Conservation (phyloP, 768 basidiomycete species). For the Podaxis sp. region DNA sequence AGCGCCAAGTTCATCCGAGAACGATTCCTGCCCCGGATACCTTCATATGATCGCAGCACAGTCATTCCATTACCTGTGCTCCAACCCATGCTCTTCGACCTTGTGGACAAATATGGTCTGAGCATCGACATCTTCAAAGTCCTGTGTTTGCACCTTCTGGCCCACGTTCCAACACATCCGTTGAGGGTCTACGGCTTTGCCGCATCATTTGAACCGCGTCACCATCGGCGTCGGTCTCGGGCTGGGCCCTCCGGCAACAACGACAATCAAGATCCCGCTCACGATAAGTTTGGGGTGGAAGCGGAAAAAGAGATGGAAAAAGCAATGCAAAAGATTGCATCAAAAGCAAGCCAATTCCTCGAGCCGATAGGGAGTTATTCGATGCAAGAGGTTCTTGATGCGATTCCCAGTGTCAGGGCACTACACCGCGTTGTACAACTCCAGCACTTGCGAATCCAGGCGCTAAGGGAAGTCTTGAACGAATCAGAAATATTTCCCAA, state of each 20-base stretch:
- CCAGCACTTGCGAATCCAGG: slow-evolving; percentile 54
- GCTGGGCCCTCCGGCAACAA: background rate
- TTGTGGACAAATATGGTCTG: slow-evolving; percentile 69
- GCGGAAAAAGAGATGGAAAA: slow-evolving; percentile 25
- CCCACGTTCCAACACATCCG: slow-evolving; percentile 59
- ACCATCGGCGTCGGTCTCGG: background rate
- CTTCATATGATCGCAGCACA: slow-evolving; percentile 37
- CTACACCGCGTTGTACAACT: slow-evolving; percentile 64
- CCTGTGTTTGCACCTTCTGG: slow-evolving; percentile 52
- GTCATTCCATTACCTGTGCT: slow-evolving; percentile 68
- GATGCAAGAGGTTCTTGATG: slow-evolving; percentile 41
- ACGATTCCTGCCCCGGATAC: slow-evolving; percentile 6
- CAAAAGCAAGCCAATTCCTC: slow-evolving; percentile 57
- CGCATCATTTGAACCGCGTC: slow-evolving; percentile 4
- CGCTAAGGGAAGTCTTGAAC: slow-evolving; percentile 48
- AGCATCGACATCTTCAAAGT: slow-evolving; percentile 39
- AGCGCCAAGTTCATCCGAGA: slow-evolving; percentile 24
- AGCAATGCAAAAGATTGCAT: slow-evolving; percentile 46
- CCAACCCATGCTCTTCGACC: slow-evolving; percentile 45
- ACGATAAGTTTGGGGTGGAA: background rate
- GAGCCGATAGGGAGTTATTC: slow-evolving; percentile 57
- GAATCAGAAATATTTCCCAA: slow-evolving; percentile 70
- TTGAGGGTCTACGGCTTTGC: slow-evolving; percentile 66
- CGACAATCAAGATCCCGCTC: background rate
- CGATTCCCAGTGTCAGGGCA: slow-evolving; percentile 55